Percentiles rank a stretch among this genome's conserved stretches.
Conservation (phyloP, 1,284 basidiomycete genomes). For the Farysia itapuensis region DNA sequence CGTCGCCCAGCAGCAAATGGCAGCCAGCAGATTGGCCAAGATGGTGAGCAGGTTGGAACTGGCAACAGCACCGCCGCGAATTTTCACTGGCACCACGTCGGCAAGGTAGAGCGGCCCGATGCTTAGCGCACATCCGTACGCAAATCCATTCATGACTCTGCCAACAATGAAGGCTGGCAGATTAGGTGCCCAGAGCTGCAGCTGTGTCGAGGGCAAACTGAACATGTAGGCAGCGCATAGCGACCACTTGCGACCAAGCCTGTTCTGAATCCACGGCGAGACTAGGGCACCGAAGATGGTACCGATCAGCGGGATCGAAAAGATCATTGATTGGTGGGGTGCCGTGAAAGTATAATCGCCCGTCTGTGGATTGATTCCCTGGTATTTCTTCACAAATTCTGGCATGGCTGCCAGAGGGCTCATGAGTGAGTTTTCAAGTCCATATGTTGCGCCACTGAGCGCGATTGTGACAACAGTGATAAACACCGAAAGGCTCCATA, state of each 20-base stretch:
- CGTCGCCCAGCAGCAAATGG: constrained; percentile 34
- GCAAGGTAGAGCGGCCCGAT: constrained; percentile 45
- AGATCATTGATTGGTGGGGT: constrained; percentile 43
- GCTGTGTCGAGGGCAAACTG: constrained; percentile 40
- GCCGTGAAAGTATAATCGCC: constrained; percentile 42
- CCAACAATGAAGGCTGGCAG: constrained; percentile 45
- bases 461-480: constrained; percentile 37
- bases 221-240: constrained; percentile 39
- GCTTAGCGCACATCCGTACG: constrained; percentile 42
- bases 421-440: constrained; percentile 45
- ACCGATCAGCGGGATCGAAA: constrained; percentile 42
- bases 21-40: constrained; percentile 34
- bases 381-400: constrained; percentile 39
- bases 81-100: constrained; percentile 41
- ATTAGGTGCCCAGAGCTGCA: constrained; percentile 48
- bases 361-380: constrained; percentile 35
- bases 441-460: constrained; percentile 35
- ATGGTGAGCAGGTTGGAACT: constrained; percentile 45
- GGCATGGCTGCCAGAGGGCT: constrained; percentile 44
- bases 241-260: constrained; percentile 44
- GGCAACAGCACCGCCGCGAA: constrained; percentile 42
- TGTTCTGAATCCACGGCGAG: constrained; percentile 29
- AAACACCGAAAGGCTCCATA: constrained; percentile 27
- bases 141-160: constrained; percentile 41
- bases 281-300: constrained; percentile 42